A percentile compares a stretch with the other conserved stretches of the same genome.
Evolutionary conservation across 306 rosid species (phyloP).

Genomic region (Psophocarpus tetragonolobus): DNA sequence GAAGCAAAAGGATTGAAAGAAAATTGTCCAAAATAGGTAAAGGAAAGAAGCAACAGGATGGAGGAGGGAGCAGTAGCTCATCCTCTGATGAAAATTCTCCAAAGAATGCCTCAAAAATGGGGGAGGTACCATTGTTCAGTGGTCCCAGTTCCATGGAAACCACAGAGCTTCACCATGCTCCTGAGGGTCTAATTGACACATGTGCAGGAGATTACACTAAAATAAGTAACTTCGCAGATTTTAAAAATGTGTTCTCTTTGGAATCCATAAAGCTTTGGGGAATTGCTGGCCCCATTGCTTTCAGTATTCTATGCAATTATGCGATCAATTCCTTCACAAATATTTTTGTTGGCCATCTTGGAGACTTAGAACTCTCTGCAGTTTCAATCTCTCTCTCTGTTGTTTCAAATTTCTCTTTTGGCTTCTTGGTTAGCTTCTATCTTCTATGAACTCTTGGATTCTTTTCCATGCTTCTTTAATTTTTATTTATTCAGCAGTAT

Average conservation of each 20-base stretch:
- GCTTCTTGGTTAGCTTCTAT: conserved; percentile 79
- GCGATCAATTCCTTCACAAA: conserved; percentile 76
- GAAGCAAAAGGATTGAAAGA: not conserved
- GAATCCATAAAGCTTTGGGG: conserved; percentile 67
- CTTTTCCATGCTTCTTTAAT: not conserved
- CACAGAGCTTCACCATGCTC: conserved; percentile 58
- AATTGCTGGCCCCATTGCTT: conserved; percentile 82
- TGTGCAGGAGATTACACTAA: conserved; percentile 49
- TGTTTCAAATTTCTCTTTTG: conserved; percentile 78
- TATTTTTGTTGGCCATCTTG: conserved; percentile 81
- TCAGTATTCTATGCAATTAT: conserved; percentile 75
- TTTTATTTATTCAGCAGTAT: not conserved
- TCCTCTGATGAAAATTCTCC: conserved; percentile 40
- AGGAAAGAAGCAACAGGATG: conserved; percentile 5
- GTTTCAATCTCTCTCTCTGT: conserved; percentile 79
- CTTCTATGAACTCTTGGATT: not conserved
- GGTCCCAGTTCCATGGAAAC: not conserved
- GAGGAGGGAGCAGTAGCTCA: conserved; percentile 42
- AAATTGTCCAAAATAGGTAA: conserved; percentile 49
- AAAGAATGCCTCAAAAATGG: not conserved
- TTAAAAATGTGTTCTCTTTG: conserved; percentile 29
- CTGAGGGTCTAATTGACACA: conserved; percentile 44
- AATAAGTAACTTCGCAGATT: conserved; percentile 28
- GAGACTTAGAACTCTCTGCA: conserved; percentile 76
- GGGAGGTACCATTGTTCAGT: conserved; percentile 13